phyloP scores from a whole-genome alignment of 1,139 yeast species.

The Magnusiomyces sp. region DNA sequence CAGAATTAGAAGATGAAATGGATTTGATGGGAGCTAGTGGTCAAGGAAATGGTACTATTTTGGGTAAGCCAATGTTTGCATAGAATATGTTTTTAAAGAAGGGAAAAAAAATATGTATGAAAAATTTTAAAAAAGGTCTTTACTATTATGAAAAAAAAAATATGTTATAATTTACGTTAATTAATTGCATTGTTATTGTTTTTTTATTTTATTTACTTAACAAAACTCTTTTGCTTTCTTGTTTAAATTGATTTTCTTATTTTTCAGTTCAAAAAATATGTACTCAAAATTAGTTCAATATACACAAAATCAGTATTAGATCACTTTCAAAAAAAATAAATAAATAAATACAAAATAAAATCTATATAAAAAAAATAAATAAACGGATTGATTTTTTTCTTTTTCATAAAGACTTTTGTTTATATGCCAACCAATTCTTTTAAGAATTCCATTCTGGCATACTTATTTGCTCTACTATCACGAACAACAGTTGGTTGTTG shows the following conservation, averaged over 20 bases:
- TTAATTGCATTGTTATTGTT: too few relatives aligned
- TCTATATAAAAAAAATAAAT: not conserved
- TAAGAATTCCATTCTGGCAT: conserved; percentile 1
- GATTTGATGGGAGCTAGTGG: conserved; percentile 33
- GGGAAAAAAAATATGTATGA: too few relatives aligned
- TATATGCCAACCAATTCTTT: conserved; percentile 3
- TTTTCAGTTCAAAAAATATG: not conserved
- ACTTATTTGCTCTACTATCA: not conserved
- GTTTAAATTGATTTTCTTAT: not conserved
- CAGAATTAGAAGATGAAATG: conserved; percentile 61
- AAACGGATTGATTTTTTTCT: not conserved
- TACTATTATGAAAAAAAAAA: too few relatives aligned
- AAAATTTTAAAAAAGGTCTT: too few relatives aligned
- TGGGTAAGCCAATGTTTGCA: conserved; percentile 50
- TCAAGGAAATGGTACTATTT: conserved; percentile 69
- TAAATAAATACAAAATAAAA: not conserved
- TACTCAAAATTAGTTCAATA: not conserved
- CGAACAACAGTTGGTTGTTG: not conserved
- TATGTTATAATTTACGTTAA: too few relatives aligned
- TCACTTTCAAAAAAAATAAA: not conserved
- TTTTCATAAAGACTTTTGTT: not conserved
- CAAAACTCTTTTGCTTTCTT: not conserved
- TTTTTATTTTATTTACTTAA: not conserved
- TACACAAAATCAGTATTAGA: not conserved
- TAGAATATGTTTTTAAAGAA: too few relatives aligned